Conservation (phyloP, 163 green algal genomes). For the Smithsoniella earleae region DNA sequence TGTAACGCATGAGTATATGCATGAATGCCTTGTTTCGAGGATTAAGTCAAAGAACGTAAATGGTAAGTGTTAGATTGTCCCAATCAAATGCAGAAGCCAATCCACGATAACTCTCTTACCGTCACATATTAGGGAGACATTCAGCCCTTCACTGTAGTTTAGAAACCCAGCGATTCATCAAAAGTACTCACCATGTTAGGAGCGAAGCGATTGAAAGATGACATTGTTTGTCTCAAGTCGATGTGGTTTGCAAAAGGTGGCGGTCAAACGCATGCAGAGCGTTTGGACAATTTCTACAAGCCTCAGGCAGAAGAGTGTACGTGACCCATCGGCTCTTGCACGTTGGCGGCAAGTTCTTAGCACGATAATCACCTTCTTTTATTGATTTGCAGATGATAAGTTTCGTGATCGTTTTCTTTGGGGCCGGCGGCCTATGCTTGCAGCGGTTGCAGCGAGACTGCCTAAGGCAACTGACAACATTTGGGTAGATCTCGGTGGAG, state of each 20-base stretch:
- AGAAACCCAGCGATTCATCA: background rate
- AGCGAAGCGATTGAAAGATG: slow-evolving; percentile 19
- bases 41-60: too few species aligned
- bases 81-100: too few species aligned
- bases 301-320: slow-evolving; percentile 27
- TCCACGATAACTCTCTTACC: too few species aligned
- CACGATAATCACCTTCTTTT: slow-evolving; percentile 13
- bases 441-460: slow-evolving; percentile 77
- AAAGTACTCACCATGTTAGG: background rate
- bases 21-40: too few species aligned
- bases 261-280: slow-evolving; percentile 24
- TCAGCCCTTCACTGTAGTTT: too few species aligned
- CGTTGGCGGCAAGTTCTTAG: background rate
- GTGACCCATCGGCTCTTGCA: background rate
- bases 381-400: slow-evolving; percentile 70
- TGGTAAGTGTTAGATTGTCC: too few species aligned
- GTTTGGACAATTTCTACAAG: slow-evolving; percentile 30
- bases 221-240: slow-evolving; percentile 17
- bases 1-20: too few species aligned
- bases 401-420: slow-evolving; percentile 90
- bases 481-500: slow-evolving; percentile 94
- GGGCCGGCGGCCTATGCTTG: slow-evolving; percentile 84
- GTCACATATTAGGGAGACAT: too few species aligned
- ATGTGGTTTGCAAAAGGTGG: slow-evolving; percentile 30
- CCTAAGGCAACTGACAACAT: slow-evolving; percentile 59